phyloP scores from a whole-genome alignment of 2,329 filamentous ascomycete genomes.

The Claviceps monticola region DNA sequence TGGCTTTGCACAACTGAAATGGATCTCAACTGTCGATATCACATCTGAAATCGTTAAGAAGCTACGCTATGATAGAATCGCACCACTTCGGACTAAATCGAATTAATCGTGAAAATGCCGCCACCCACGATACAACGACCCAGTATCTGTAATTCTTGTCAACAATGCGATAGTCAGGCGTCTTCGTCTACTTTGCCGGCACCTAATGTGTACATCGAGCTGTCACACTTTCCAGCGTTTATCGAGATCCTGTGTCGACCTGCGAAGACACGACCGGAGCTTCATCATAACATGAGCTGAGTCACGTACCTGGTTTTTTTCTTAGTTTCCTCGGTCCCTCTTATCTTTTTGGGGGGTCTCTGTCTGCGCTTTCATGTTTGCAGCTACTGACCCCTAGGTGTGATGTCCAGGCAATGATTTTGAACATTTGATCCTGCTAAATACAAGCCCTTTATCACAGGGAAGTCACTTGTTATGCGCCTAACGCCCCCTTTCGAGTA shows the following conservation, averaged over 20 bases:
- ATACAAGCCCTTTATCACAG: not conserved
- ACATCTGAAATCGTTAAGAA: conserved; percentile 7
- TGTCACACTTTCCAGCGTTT: not conserved
- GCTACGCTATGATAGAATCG: conserved; percentile 5
- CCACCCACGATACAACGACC: conserved; percentile 13
- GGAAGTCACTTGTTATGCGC: not conserved
- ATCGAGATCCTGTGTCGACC: not conserved
- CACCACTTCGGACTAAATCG: conserved; percentile 12
- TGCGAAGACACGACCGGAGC: not conserved
- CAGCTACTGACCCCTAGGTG: not conserved
- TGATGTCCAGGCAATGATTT: not conserved
- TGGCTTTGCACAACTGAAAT: conserved; percentile 14
- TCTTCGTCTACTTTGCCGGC: not conserved
- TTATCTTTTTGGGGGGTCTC: not conserved
- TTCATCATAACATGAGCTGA: not conserved
- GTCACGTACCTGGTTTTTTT: conserved; percentile 3
- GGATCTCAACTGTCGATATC: conserved; percentile 15
- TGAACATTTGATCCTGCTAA: not conserved
- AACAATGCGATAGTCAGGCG: conserved; percentile 6
- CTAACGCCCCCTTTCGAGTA: not conserved
- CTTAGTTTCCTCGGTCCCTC: not conserved
- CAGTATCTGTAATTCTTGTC: conserved; percentile 19
- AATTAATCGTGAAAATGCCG: conserved; percentile 20
- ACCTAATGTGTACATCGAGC: not conserved
- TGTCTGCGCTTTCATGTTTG: not conserved